Percentiles rank a stretch among this genome's conserved stretches.
These are phyloP conservation scores for Diaporthe amygdali DNA, from an alignment of 2,329 filamentous ascomycete genomes.

Conservation along the genomic window DNA sequence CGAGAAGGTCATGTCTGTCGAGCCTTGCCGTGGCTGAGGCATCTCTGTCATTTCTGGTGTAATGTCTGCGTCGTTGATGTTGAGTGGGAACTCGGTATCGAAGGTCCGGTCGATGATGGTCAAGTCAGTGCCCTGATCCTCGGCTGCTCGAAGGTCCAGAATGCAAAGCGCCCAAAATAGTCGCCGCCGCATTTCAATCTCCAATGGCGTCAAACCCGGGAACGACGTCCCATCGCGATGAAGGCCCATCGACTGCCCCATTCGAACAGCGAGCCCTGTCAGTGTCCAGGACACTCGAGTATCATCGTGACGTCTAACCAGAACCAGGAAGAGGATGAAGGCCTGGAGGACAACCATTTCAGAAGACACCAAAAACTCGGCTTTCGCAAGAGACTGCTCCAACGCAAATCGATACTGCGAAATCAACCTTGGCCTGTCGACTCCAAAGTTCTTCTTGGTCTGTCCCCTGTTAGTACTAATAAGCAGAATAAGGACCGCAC, in stretches of 20 bases:
- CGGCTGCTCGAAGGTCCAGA: constrained; percentile 64
- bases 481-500: neutral
- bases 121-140: constrained; percentile 61
- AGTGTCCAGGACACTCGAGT: constrained; percentile 66
- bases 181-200: constrained; percentile 66
- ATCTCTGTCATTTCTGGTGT: constrained; percentile 50
- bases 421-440: constrained; percentile 49
- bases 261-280: constrained; percentile 64
- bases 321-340: constrained; percentile 62
- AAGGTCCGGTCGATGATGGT: constrained; percentile 50
- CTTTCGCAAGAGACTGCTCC: constrained; percentile 65
- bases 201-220: constrained; percentile 60
- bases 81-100: constrained; percentile 60
- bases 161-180: constrained; percentile 67
- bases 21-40: constrained; percentile 52
- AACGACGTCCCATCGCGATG: constrained; percentile 62
- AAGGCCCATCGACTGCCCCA: constrained; percentile 58
- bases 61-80: constrained; percentile 62
- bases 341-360: constrained; percentile 67
- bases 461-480: constrained; percentile 31
- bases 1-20: constrained; percentile 58
- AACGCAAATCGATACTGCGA: constrained; percentile 58
- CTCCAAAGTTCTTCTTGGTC: constrained; percentile 56
- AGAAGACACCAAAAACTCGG: constrained; percentile 64
- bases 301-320: constrained; percentile 57